Evolutionary conservation across 2,329 filamentous ascomycete genomes (phyloP).

Genomic region (Cladosporium austrohemisphaericum): DNA sequence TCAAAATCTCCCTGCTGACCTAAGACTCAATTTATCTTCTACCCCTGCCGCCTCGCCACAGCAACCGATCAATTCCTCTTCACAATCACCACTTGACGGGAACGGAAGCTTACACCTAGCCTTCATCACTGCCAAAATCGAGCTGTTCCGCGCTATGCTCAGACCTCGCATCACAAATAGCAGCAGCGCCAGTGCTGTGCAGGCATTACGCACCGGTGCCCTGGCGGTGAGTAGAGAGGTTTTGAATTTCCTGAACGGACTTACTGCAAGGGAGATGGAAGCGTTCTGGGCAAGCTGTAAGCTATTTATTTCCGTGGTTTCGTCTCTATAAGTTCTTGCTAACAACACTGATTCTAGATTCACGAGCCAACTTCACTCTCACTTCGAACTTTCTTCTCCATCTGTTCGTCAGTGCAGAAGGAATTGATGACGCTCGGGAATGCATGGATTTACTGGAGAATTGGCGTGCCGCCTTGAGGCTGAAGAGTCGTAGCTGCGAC

Average conservation of each 20-base stretch:
- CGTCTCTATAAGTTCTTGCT: background rate
- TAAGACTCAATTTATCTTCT: conserved; percentile 19
- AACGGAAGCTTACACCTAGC: conserved; percentile 48
- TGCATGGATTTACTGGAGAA: conserved; percentile 29
- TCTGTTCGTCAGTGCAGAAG: conserved; percentile 32
- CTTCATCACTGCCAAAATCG: conserved; percentile 51
- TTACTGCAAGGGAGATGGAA: conserved; percentile 31
- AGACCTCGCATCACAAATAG: conserved; percentile 35
- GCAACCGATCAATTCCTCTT: conserved; percentile 16
- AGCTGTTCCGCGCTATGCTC: conserved; percentile 50
- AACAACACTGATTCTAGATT: conserved; percentile 22
- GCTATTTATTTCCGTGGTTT: conserved; percentile 14
- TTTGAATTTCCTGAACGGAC: conserved; percentile 28
- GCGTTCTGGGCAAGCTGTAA: conserved; percentile 35
- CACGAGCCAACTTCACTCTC: conserved; percentile 35
- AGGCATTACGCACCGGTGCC: conserved; percentile 32
- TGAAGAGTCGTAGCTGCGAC: conserved; percentile 34
- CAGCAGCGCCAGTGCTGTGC: conserved; percentile 25
- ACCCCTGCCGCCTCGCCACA: conserved; percentile 14
- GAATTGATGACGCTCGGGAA: conserved; percentile 28
- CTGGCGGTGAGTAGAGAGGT: conserved; percentile 31
- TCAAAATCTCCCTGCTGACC: conserved; percentile 40
- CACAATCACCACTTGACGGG: conserved; percentile 44
- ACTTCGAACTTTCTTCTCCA: conserved; percentile 33
- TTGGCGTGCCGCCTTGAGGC: conserved; percentile 30